A percentile compares a stretch with the other conserved stretches of the same genome.
Evolutionary conservation across 441 rosid genomes (phyloP).

Genomic region (Adansonia rubrostipa): DNA sequence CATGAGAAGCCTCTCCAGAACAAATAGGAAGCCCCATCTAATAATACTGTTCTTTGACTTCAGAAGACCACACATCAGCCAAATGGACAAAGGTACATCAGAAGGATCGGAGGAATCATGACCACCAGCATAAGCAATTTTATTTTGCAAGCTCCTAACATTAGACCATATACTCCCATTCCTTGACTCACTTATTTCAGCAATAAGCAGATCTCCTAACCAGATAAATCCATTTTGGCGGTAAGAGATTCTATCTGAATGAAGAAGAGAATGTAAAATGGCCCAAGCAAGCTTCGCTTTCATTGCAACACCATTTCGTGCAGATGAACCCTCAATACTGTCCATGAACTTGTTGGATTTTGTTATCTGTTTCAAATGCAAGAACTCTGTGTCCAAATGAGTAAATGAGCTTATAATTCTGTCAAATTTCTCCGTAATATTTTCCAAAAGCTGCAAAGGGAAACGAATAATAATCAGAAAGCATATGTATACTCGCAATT

Average conservation of each 20-base stretch:
- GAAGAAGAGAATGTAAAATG: constrained; percentile 95
- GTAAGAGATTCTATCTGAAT: constrained; percentile 79
- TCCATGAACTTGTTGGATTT: constrained; percentile 74
- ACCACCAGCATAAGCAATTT: constrained; percentile 72
- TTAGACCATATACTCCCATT: constrained; percentile 72
- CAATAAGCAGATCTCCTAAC: constrained; percentile 93
- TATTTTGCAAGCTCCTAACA: constrained; percentile 68
- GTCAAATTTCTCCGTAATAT: constrained; percentile 81
- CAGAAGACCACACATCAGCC: constrained; percentile 92
- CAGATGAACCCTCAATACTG: constrained; percentile 47
- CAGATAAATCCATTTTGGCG: constrained; percentile 94
- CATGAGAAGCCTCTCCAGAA: constrained; percentile 96
- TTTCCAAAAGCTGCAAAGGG: constrained; percentile 82
- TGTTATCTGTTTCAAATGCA: constrained; percentile 74
- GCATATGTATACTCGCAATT: constrained; percentile 8
- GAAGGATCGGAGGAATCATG: constrained; percentile 67
- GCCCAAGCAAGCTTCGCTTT: constrained; percentile 84
- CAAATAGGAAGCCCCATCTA: constrained; percentile 89
- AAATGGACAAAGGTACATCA: constrained; percentile 80
- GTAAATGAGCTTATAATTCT: constrained; percentile 79
- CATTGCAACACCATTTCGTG: constrained; percentile 51
- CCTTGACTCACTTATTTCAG: constrained; percentile 82
- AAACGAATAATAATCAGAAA: constrained; percentile 23
- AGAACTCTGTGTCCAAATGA: constrained; percentile 91
- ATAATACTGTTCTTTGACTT: constrained; percentile 77